Conservation (phyloP, 331 rosid species). For the Cydonia oblonga region DNA sequence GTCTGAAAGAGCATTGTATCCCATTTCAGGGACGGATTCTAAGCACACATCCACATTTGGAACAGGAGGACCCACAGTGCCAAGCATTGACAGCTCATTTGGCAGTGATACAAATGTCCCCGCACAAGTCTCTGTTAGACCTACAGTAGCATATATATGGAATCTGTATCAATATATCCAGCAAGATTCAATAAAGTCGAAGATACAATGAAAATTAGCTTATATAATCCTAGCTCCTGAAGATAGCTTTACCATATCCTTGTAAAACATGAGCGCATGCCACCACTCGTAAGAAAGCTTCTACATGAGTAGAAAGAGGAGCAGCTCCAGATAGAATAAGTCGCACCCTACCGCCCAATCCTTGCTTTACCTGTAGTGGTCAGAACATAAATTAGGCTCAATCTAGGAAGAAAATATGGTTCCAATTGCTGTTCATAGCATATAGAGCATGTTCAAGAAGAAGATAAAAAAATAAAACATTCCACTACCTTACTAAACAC, state of each 20-base stretch:
- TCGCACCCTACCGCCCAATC: conserved; percentile 85
- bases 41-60: conserved; percentile 89
- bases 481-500: conserved; percentile 73
- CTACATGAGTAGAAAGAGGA: conserved; percentile 78
- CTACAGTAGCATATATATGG: conserved; percentile 33
- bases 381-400: conserved; percentile 18
- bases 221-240: neutral
- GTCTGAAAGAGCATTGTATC: conserved; percentile 67
- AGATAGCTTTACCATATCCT: conserved; percentile 75
- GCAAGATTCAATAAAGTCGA: neutral
- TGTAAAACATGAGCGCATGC: conserved; percentile 88
- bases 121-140: conserved; percentile 93
- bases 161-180: conserved; percentile 3
- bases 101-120: conserved; percentile 95
- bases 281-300: conserved; percentile 74
- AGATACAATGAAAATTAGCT: neutral
- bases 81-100: conserved; percentile 70
- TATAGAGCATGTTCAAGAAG: neutral
- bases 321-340: conserved; percentile 97
- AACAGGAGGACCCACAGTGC: conserved; percentile 98
- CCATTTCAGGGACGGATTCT: conserved; percentile 99
- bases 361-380: conserved; percentile 68
- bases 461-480: conserved; percentile 1
- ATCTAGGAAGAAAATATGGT: conserved; percentile 3
- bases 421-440: neutral